Evolutionary conservation across 345 rosid species (phyloP).

Genomic region (Tarenaya hassleriana): DNA sequence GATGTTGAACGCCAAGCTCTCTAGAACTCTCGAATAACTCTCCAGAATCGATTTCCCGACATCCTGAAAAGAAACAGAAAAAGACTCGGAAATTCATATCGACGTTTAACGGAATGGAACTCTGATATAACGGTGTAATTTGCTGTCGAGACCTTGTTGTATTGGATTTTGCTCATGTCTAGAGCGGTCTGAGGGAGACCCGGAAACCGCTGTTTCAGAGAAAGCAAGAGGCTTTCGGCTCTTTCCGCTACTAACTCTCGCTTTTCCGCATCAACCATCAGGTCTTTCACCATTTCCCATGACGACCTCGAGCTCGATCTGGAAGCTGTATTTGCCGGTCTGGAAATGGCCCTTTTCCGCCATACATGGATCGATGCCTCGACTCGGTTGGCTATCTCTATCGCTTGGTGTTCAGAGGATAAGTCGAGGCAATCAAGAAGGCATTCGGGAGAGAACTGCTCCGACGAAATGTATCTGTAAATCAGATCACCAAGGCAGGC

Average conservation of each 20-base stretch:
- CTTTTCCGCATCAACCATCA: constrained; percentile 82
- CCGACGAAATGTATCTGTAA: constrained; percentile 72
- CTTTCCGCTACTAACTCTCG: constrained; percentile 76
- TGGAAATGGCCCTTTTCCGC: constrained; percentile 53
- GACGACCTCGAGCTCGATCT: constrained; percentile 62
- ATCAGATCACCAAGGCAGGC: constrained; percentile 76
- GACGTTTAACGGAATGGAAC: too few relatives aligned
- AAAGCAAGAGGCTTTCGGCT: constrained; percentile 78
- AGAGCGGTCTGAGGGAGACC: constrained; percentile 90
- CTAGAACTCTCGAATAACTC: constrained; percentile 80
- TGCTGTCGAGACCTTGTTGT: constrained; percentile 50
- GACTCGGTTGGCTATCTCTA: constrained; percentile 83
- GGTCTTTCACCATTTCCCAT: constrained; percentile 88
- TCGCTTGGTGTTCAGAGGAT: constrained; percentile 90
- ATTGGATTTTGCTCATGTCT: constrained; percentile 96
- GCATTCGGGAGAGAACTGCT: constrained; percentile 78
- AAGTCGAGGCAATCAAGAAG: constrained; percentile 88
- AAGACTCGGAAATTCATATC: too few relatives aligned
- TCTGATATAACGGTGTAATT: not conserved
- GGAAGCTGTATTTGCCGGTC: constrained; percentile 28
- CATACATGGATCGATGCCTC: constrained; percentile 76
- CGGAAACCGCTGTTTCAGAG: constrained; percentile 83
- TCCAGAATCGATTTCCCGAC: constrained; percentile 74
- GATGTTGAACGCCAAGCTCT: constrained; percentile 74
- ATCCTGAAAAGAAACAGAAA: constrained; percentile 39